Evolutionary conservation across 257 asterid genomes (phyloP), one percentile per base, ranked within the genome.

Genomic region (Fraxinus americana): DNA sequence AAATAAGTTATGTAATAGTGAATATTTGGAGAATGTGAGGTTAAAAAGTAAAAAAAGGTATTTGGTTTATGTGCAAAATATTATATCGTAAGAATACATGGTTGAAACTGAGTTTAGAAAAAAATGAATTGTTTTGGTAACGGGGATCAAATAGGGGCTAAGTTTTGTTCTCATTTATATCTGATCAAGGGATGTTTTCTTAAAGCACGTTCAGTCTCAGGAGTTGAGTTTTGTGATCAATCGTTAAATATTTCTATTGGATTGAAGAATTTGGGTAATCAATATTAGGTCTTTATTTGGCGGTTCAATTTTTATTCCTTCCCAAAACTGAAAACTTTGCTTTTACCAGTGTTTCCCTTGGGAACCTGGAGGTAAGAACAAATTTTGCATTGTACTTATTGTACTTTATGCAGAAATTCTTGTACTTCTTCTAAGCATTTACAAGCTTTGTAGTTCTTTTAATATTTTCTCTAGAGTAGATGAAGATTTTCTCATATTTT

Each of bases 141-240:
- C 4, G 36, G 5, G 36, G 36, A 34, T 34, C 36, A 34, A 34
- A 34, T 34, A 34, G 36, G 36, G 36, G 36, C 36, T 34, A 34
- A 29, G 4, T 57, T 73, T 61, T 70, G 41, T 34, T 61, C 4
- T 38, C 25, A 16, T 25, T 66, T 63, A 72, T 74, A 72, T 70
- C 45, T 66, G 67, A 52, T 29, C 30, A 41, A 41, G 74, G 30
- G 25, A 74, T n/a, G 52, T 25, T 71, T 34, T 19, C 9, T 27
- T 19, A 21, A 19, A 29, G 71, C 30, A 41, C 23, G 16, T 27
- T 79, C 7, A 72, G 36, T 72, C 23, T 50, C 3, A 30, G 73
- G 39, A 45, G 19, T 50, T 73, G 82, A 72, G 66, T 35, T 43
- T 34, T 59, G 50, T 38, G 27, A 71, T 39, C 36, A 70, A 57